Percentiles rank a stretch among this genome's conserved stretches.
Conservation (phyloP, 1,284 basidiomycete species). For the Melanopsichium pennsylvanicum region DNA sequence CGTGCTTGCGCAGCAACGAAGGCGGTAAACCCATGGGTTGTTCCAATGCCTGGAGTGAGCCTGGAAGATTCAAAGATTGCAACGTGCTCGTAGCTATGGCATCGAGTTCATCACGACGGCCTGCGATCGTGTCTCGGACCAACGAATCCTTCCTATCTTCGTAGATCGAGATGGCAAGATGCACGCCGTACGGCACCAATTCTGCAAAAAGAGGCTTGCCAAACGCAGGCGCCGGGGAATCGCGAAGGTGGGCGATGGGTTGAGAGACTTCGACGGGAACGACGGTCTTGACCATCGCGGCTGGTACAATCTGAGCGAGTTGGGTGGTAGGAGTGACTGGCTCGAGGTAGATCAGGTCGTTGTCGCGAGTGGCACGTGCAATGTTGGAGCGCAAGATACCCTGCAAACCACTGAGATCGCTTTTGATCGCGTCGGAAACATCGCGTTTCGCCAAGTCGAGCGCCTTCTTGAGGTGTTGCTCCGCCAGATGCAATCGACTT, state of each 20-base stretch:
- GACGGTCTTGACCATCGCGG: constrained; percentile 75
- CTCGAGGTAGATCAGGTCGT: constrained; percentile 94
- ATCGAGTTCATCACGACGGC: constrained; percentile 75
- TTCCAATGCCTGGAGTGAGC: constrained; percentile 85
- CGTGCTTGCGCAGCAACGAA: constrained; percentile 82
- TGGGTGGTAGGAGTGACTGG: constrained; percentile 79
- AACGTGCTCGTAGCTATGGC: constrained; percentile 73
- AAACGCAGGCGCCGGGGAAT: constrained; percentile 17
- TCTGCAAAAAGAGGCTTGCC: constrained; percentile 76
- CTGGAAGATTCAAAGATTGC: constrained; percentile 80
- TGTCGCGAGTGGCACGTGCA: constrained; percentile 80
- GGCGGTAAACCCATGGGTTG: constrained; percentile 86
- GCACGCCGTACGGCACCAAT: constrained; percentile 85
- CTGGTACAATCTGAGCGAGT: constrained; percentile 75
- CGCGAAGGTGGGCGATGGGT: constrained; percentile 56
- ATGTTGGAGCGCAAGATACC: constrained; percentile 71
- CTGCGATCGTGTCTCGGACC: constrained; percentile 75
- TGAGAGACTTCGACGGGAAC: constrained; percentile 72
- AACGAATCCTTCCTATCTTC: constrained; percentile 80
- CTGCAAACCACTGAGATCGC: constrained; percentile 72
- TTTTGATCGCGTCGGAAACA: constrained; percentile 68
- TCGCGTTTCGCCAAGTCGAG: constrained; percentile 76
- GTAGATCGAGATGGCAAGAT: constrained; percentile 88
- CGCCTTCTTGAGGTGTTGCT: constrained; percentile 74
- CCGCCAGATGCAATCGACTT: constrained; percentile 54